phyloP scores from a whole-genome alignment of 1,284 basidiomycete species.

The Cystobasidium sp. region DNA sequence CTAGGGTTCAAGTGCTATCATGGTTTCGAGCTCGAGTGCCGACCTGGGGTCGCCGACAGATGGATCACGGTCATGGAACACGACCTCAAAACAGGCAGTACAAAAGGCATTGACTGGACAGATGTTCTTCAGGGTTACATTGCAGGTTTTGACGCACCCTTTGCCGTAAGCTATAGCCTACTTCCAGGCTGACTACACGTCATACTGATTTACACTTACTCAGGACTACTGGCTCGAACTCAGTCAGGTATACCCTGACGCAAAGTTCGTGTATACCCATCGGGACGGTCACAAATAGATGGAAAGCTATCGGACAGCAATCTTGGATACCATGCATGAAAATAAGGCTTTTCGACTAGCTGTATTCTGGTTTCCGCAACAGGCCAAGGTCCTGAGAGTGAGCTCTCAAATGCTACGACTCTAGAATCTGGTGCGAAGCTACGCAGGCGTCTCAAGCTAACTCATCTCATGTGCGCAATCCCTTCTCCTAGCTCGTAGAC shows the following conservation, averaged over 20 bases:
- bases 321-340: not conserved
- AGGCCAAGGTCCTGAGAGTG: not conserved
- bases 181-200: too few relatives aligned
- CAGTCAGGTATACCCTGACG: not conserved
- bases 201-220: too few relatives aligned
- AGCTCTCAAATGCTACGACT: too few relatives aligned
- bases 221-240: slow-evolving; percentile 12
- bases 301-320: not conserved
- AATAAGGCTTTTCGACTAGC: not conserved
- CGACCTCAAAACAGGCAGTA: not conserved
- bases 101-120: not conserved
- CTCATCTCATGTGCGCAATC: too few relatives aligned
- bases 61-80: not conserved
- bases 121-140: not conserved
- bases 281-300: not conserved
- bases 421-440: too few relatives aligned
- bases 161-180: too few relatives aligned
- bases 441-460: too few relatives aligned
- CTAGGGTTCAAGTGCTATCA: not conserved
- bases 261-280: slow-evolving; percentile 3
- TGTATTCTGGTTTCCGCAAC: not conserved
- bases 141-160: not conserved
- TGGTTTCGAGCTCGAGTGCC: not conserved
- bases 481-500: not conserved
- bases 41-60: not conserved